Evolutionary conservation across 2,329 filamentous ascomycete genomes (phyloP).

Genomic region (Ophiostoma sp.): DNA sequence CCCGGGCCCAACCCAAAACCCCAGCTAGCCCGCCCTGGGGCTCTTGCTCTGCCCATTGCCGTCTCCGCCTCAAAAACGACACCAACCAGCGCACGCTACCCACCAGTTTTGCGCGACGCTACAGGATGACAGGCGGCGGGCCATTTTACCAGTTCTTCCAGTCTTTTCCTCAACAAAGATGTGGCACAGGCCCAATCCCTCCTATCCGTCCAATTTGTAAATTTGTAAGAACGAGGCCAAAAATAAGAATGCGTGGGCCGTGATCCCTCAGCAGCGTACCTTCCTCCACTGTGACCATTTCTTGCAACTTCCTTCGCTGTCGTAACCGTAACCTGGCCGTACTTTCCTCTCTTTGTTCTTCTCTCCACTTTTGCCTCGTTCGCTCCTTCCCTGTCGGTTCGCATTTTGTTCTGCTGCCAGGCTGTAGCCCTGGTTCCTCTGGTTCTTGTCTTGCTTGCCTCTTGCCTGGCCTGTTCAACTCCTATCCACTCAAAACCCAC

Average conservation of each 20-base stretch:
- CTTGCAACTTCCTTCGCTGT: no score
- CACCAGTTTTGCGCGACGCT: neutral
- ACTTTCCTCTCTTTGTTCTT: neutral
- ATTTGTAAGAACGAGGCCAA: neutral
- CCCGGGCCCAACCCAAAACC: slow-evolving; percentile 2
- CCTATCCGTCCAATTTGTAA: no score
- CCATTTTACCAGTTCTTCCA: neutral
- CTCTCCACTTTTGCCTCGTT: neutral
- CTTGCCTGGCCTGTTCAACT: neutral
- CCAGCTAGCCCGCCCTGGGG: slow-evolving; percentile 18
- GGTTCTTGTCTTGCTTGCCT: neutral
- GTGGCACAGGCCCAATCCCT: neutral
- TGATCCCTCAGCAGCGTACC: neutral
- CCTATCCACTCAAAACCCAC: slow-evolving; percentile 2
- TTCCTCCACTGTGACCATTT: neutral
- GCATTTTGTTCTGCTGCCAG: neutral
- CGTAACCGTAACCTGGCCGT: neutral
- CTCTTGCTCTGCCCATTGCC: slow-evolving; percentile 13
- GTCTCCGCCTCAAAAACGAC: slow-evolving; percentile 12
- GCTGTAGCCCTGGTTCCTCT: neutral
- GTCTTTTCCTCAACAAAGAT: neutral
- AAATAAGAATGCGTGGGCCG: neutral
- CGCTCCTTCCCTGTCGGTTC: neutral
- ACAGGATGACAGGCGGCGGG: neutral
- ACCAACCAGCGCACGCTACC: neutral